Conservation (phyloP, 2,329 filamentous ascomycete species). For the Podosphaera xanthii region DNA sequence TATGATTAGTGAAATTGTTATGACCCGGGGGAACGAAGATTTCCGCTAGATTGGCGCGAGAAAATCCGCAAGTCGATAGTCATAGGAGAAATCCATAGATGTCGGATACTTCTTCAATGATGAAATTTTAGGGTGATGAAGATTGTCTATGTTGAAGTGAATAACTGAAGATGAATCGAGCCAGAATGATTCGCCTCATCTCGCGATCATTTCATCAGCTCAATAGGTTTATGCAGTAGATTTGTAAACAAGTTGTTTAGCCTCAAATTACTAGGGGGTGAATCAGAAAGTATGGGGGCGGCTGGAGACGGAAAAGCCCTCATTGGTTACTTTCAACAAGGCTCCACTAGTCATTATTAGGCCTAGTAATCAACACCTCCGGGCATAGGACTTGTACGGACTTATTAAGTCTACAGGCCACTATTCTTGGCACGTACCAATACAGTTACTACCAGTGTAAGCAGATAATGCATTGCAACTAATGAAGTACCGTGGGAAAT, state of each 20-base stretch:
- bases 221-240: neutral
- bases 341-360: too few species aligned
- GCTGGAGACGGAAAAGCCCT: neutral
- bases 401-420: too few species aligned
- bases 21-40: slow-evolving; percentile 4
- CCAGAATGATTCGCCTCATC: neutral
- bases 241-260: neutral
- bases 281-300: neutral
- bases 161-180: neutral
- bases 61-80: slow-evolving; percentile 15
- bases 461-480: too few species aligned
- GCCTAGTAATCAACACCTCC: too few species aligned
- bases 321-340: neutral
- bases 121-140: neutral
- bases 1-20: neutral
- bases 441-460: too few species aligned
- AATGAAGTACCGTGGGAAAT: too few species aligned
- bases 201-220: neutral
- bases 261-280: neutral
- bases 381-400: too few species aligned
- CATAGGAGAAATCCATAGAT: slow-evolving; percentile 13
- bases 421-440: too few species aligned
- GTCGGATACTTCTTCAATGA: neutral
- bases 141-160: neutral
- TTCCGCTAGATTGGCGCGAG: slow-evolving; percentile 34